Percentiles rank a stretch among this genome's conserved stretches.
phyloP scores from a whole-genome alignment of 2,329 filamentous ascomycete species.

The Cordyceps pruinosa region DNA sequence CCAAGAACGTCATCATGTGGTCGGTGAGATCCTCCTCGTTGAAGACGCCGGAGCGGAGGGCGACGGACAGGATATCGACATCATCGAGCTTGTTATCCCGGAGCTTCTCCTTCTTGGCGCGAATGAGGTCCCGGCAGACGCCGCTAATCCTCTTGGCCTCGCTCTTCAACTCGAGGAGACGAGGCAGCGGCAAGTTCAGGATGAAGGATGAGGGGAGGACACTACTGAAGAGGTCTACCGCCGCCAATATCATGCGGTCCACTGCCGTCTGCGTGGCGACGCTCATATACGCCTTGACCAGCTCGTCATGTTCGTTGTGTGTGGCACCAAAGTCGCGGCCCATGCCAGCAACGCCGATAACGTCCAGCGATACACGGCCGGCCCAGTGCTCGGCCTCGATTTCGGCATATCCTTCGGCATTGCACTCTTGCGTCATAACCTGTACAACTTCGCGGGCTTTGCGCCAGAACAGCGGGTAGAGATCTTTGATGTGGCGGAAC shows the following conservation, averaged over 20 bases:
- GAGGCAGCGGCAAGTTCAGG: not conserved
- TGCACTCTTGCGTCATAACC: not conserved
- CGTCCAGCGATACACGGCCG: conserved; percentile 49
- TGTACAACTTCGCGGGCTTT: conserved; percentile 16
- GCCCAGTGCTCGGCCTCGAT: conserved; percentile 31
- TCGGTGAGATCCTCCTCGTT: conserved; percentile 60
- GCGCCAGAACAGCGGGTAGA: conserved; percentile 19
- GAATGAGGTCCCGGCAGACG: conserved; percentile 58
- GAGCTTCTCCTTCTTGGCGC: conserved; percentile 50
- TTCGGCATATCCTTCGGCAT: not conserved
- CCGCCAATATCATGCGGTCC: not conserved
- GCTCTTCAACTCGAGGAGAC: not conserved
- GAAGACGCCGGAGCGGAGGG: conserved; percentile 64
- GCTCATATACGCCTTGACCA: conserved; percentile 33
- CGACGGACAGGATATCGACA: conserved; percentile 67
- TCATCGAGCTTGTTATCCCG: conserved; percentile 38
- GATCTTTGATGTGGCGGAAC: conserved; percentile 16
- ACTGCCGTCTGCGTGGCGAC: not conserved
- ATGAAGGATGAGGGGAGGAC: not conserved
- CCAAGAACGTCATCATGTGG: conserved; percentile 67
- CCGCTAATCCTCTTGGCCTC: conserved; percentile 51
- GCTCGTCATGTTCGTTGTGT: conserved; percentile 30
- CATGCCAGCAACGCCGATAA: conserved; percentile 53
- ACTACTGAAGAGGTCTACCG: not conserved
- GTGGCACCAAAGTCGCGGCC: conserved; percentile 45